A percentile compares a stretch with the other conserved stretches of the same genome.
These are phyloP conservation scores for Alternaria triticimaculans DNA, from an alignment of 2,329 filamentous ascomycete genomes.

Conservation along the genomic window DNA sequence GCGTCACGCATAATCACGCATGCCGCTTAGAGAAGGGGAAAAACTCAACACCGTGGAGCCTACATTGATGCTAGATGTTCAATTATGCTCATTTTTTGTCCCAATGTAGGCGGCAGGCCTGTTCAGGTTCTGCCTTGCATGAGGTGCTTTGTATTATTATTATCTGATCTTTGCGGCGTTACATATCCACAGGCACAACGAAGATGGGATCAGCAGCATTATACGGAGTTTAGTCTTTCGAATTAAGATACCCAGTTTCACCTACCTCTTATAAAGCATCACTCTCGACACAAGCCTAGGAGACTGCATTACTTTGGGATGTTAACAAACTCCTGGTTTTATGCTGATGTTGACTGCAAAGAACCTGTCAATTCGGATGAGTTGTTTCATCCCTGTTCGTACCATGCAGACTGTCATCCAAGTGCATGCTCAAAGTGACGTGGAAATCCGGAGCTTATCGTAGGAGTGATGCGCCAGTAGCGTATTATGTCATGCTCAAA, in stretches of 20 bases:
- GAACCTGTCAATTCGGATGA: not conserved
- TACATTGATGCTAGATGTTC: not conserved
- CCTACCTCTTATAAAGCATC: slow-evolving; percentile 12
- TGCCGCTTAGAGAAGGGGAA: not conserved
- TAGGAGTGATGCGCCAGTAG: slow-evolving; percentile 15
- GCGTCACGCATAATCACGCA: slow-evolving; percentile 46
- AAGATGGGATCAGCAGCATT: slow-evolving; percentile 17
- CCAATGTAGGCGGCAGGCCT: not conserved
- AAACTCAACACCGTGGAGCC: not conserved
- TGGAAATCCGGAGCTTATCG: slow-evolving; percentile 12
- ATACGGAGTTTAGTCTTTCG: slow-evolving; percentile 31
- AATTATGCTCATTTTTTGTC: not conserved
- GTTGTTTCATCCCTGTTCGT: not conserved
- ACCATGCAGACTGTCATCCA: not conserved
- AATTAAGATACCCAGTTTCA: slow-evolving; percentile 43
- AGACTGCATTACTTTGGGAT: not conserved
- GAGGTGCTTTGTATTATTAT: slow-evolving; percentile 17
- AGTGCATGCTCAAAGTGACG: not conserved
- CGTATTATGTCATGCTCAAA: slow-evolving; percentile 25
- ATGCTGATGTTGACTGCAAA: not conserved
- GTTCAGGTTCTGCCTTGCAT: not conserved
- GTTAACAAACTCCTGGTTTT: not conserved
- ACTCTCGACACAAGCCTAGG: not conserved
- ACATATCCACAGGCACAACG: not conserved
- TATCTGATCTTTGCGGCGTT: slow-evolving; percentile 2